phyloP scores from a whole-genome alignment of 495 filamentous ascomycete genomes.

The Apodospora peruviana region DNA sequence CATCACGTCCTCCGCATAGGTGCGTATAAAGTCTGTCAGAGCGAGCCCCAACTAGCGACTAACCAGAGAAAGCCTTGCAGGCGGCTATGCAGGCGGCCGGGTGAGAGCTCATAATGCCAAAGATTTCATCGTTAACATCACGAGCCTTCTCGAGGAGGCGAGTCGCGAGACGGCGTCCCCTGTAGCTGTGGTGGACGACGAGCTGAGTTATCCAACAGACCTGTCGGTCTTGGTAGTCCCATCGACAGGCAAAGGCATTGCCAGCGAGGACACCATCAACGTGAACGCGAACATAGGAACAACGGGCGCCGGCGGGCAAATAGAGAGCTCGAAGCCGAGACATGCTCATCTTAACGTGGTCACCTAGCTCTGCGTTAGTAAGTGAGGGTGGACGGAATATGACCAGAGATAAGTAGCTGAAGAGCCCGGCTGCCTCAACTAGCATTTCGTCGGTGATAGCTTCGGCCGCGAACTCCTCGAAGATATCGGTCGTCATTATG shows the following conservation, averaged over 20 bases:
- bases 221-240: neutral
- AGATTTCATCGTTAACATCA: neutral
- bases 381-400: neutral
- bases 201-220: slow-evolving; percentile 3
- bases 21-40: neutral
- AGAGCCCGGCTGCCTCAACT: neutral
- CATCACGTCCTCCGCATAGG: neutral
- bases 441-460: neutral
- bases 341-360: neutral
- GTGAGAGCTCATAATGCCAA: neutral
- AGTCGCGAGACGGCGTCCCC: slow-evolving; percentile 1
- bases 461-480: neutral
- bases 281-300: neutral
- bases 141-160: neutral
- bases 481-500: neutral
- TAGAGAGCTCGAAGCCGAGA: neutral
- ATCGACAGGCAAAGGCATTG: neutral
- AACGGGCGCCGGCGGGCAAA: neutral
- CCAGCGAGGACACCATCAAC: neutral
- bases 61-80: neutral
- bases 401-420: neutral
- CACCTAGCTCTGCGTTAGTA: neutral
- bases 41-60: neutral
- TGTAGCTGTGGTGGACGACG: neutral
- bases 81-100: neutral